Percentiles rank a stretch among this genome's conserved stretches.
Evolutionary conservation across 2,329 filamentous ascomycete species (phyloP).

Genomic region (Huntiella decipiens): DNA sequence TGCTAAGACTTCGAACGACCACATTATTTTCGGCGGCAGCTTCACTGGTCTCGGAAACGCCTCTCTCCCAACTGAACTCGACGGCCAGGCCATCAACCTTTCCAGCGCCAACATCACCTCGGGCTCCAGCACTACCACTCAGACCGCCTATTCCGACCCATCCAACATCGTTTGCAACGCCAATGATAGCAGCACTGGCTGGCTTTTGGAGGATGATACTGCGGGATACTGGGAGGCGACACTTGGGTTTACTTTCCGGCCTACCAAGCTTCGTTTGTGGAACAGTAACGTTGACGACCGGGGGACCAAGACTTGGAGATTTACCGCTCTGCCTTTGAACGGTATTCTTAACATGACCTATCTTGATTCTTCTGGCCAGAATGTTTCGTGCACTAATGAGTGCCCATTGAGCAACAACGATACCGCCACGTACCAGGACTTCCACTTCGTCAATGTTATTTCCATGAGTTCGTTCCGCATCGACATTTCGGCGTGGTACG

Average conservation of each 20-base stretch:
- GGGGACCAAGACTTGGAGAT: constrained; percentile 75
- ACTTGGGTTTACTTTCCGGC: constrained; percentile 69
- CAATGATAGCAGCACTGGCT: constrained; percentile 56
- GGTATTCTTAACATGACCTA: constrained; percentile 97
- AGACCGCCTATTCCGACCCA: constrained; percentile 52
- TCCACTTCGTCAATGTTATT: constrained; percentile 70
- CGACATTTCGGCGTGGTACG: constrained; percentile 76
- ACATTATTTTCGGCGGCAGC: constrained; percentile 78
- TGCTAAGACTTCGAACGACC: constrained; percentile 55
- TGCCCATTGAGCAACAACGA: constrained; percentile 63
- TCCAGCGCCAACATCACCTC: constrained; percentile 55
- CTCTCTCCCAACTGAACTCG: constrained; percentile 44
- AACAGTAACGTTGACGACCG: constrained; percentile 73
- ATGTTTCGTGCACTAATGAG: constrained; percentile 54
- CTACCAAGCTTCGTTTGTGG: constrained; percentile 70
- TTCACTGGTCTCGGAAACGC: constrained; percentile 74
- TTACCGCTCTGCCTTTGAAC: constrained; percentile 64
- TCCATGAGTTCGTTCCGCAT: constrained; percentile 78
- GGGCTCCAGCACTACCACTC: constrained; percentile 40
- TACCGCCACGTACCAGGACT: constrained; percentile 59
- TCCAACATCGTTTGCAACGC: constrained; percentile 62
- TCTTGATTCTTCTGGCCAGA: constrained; percentile 50
- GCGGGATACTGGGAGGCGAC: constrained; percentile 68
- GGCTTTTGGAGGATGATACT: constrained; percentile 53
- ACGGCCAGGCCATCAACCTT: constrained; percentile 70